Conservation (phyloP, 441 rosid species). For the Dalechampia spathulata region DNA sequence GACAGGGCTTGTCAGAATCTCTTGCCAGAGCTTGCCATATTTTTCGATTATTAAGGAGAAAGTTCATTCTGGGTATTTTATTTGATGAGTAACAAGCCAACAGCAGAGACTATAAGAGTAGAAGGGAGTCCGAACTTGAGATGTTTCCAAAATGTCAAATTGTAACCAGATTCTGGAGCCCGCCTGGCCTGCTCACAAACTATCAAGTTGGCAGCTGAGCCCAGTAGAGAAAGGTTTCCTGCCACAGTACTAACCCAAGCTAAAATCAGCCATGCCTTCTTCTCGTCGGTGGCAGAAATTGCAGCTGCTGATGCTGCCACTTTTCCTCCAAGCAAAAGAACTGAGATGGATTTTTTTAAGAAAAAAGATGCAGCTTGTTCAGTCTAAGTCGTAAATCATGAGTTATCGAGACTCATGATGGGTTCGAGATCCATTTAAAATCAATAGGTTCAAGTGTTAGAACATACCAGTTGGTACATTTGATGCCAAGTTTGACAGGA, state of each 20-base stretch:
- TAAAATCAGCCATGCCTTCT: constrained; percentile 70
- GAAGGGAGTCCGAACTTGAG: constrained; percentile 72
- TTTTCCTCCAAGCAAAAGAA: constrained; percentile 60
- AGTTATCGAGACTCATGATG: no score
- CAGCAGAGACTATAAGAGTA: constrained; percentile 45
- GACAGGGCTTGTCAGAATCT: no score
- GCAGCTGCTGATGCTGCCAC: constrained; percentile 65
- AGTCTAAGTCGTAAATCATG: no score
- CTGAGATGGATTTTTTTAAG: no score
- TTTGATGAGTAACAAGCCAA: constrained; percentile 53
- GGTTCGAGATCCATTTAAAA: no score
- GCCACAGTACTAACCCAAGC: constrained; percentile 84
- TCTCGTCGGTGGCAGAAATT: constrained; percentile 41
- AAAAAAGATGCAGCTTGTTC: not conserved
- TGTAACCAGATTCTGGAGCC: constrained; percentile 43
- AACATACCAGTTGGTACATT: constrained; percentile 36
- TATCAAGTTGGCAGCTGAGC: constrained; percentile 80
- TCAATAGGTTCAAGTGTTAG: no score
- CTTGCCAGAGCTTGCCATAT: no score
- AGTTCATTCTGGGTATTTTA: no score
- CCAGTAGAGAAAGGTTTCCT: constrained; percentile 67
- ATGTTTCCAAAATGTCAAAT: constrained; percentile 59
- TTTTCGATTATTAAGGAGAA: no score
- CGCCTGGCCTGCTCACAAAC: constrained; percentile 84
- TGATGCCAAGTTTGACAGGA: constrained; percentile 33